Percentiles rank a stretch among this genome's conserved stretches.
These are phyloP conservation scores for Tylopilus intermedius DNA, from an alignment of 768 basidiomycete species.

Conservation along the genomic window DNA sequence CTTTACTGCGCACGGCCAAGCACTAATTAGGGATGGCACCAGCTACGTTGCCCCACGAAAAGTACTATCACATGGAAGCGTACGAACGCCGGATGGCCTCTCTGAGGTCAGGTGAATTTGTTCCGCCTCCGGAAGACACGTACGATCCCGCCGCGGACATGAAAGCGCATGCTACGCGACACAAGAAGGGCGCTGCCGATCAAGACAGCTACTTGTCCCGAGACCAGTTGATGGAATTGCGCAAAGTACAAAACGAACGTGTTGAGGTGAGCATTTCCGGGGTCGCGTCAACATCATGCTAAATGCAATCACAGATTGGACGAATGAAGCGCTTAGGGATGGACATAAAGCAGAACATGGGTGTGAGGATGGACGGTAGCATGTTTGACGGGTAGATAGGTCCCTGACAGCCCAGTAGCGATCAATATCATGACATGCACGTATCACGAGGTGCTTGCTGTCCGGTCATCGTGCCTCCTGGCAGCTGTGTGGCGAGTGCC, in stretches of 20 bases:
- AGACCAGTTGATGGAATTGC: slow-evolving; percentile 76
- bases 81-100: slow-evolving; percentile 84
- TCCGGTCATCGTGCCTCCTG: background rate
- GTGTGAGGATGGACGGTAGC: slow-evolving; percentile 80
- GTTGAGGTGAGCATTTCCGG: slow-evolving; percentile 50
- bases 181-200: slow-evolving; percentile 65
- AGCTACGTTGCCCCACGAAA: slow-evolving; percentile 93
- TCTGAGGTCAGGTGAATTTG: slow-evolving; percentile 75
- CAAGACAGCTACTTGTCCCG: slow-evolving; percentile 70
- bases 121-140: slow-evolving; percentile 62
- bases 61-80: slow-evolving; percentile 87
- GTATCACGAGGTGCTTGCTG: slow-evolving; percentile 10
- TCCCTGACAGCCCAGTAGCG: background rate
- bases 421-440: slow-evolving; percentile 7
- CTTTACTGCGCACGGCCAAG: background rate
- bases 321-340: slow-evolving; percentile 86
- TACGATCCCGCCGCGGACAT: slow-evolving; percentile 87
- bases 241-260: slow-evolving; percentile 81
- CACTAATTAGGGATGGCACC: background rate
- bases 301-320: slow-evolving; percentile 45
- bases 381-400: slow-evolving; percentile 43
- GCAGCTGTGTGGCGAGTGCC: slow-evolving; percentile 1
- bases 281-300: background rate
- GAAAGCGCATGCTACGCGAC: slow-evolving; percentile 63
- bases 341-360: slow-evolving; percentile 80